Conservation (phyloP, 1,139 yeast genomes). For the Magnusiomyces fungicola region DNA sequence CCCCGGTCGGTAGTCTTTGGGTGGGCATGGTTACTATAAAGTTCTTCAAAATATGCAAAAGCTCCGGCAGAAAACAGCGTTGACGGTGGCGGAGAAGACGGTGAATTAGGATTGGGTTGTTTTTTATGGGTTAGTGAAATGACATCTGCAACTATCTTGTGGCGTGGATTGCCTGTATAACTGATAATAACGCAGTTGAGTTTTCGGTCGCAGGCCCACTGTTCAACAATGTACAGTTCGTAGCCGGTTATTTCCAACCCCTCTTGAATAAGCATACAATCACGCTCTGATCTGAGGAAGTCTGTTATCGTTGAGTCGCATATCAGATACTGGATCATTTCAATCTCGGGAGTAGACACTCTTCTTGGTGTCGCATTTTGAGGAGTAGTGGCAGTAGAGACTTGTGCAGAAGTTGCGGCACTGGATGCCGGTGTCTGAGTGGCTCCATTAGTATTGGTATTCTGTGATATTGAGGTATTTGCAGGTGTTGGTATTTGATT, state of each 20-base stretch:
- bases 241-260: slow-evolving; percentile 44
- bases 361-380: neutral
- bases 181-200: slow-evolving; percentile 65
- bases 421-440: no score
- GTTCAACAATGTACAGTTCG: slow-evolving; percentile 86
- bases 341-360: slow-evolving; percentile 3
- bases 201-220: slow-evolving; percentile 76
- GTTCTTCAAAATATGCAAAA: slow-evolving; percentile 52
- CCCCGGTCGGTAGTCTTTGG: slow-evolving; percentile 49
- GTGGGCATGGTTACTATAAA: slow-evolving; percentile 52
- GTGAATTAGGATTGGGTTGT: slow-evolving; percentile 29
- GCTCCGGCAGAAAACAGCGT: slow-evolving; percentile 19
- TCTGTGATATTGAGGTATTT: no score
- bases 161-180: slow-evolving; percentile 72
- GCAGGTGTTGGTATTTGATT: no score
- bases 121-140: slow-evolving; percentile 51
- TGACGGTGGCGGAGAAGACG: neutral
- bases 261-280: slow-evolving; percentile 17
- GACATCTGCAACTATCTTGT: slow-evolving; percentile 53
- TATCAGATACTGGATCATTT: slow-evolving; percentile 9
- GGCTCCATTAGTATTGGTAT: no score
- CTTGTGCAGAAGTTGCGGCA: no score
- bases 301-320: slow-evolving; percentile 11
- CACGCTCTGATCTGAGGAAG: slow-evolving; percentile 16
- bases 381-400: no score